These are phyloP conservation scores for Chaetomium sp. DNA, from an alignment of 2,329 filamentous ascomycete genomes.

Conservation along the genomic window DNA sequence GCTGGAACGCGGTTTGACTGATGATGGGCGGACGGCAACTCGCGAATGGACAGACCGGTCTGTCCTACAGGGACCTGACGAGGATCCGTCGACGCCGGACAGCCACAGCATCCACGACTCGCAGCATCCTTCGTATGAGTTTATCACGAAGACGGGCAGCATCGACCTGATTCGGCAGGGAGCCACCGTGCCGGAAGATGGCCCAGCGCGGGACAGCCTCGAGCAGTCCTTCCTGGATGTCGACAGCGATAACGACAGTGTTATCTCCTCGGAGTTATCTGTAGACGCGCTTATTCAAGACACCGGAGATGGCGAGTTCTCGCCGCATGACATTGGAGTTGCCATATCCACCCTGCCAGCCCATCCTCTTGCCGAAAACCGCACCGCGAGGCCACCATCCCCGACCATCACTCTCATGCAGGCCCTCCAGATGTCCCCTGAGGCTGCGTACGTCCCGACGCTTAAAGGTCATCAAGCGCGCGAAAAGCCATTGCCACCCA, in stretches of 20 bases:
- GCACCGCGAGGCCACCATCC: conserved; percentile 43
- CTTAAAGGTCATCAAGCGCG: conserved; percentile 48
- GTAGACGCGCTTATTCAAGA: conserved; percentile 48
- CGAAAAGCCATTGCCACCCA: conserved; percentile 52
- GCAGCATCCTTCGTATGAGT: conserved; percentile 54
- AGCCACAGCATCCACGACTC: conserved; percentile 34
- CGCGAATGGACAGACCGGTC: conserved; percentile 59
- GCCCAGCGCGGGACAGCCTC: conserved; percentile 34
- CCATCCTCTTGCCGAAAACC: conserved; percentile 41
- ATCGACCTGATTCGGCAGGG: conserved; percentile 49
- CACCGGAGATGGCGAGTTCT: conserved; percentile 31
- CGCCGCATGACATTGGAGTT: conserved; percentile 38
- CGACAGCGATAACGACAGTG: conserved; percentile 54
- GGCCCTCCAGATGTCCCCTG: conserved; percentile 49
- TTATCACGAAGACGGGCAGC: conserved; percentile 57
- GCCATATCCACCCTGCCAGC: conserved; percentile 43
- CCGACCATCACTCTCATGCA: conserved; percentile 53
- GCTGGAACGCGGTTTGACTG: conserved; percentile 66
- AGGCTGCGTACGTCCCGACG: conserved; percentile 42
- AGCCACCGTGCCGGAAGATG: conserved; percentile 38
- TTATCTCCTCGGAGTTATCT: conserved; percentile 66
- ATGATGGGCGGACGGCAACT: conserved; percentile 48
- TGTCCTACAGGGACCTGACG: conserved; percentile 53
- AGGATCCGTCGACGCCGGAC: conserved; percentile 34
- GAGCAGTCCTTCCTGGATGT: conserved; percentile 52